phyloP scores from a whole-genome alignment of 352 stramenopile species.

The Pythium biforme region DNA sequence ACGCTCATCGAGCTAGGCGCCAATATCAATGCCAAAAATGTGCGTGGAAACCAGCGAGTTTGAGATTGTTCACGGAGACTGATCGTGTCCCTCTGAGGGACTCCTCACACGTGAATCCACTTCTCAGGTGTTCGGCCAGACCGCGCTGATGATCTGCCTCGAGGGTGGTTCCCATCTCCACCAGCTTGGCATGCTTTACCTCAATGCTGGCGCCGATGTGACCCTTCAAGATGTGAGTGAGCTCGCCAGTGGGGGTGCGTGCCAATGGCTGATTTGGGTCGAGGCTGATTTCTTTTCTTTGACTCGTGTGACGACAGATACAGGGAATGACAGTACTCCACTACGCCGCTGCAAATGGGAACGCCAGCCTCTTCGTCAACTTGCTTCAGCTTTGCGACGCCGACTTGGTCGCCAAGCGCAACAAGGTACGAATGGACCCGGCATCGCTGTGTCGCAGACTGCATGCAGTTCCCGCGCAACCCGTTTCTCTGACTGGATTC shows the following conservation, averaged over 20 bases:
- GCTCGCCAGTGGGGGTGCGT: too few species aligned
- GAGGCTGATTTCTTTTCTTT: too few species aligned
- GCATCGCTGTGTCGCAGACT: neutral
- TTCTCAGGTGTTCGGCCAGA: constrained; percentile 69
- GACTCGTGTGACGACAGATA: constrained; percentile 26
- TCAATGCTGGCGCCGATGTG: constrained; percentile 63
- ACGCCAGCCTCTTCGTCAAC: constrained; percentile 60
- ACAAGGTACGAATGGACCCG: constrained; percentile 39
- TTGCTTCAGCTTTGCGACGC: constrained; percentile 62
- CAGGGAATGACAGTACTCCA: constrained; percentile 75
- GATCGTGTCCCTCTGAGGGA: too few species aligned
- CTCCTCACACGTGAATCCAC: neutral
- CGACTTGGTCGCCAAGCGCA: constrained; percentile 53
- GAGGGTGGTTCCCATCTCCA: constrained; percentile 59
- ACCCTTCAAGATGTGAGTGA: constrained; percentile 57
- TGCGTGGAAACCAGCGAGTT: constrained; percentile 17
- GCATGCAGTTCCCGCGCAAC: too few species aligned
- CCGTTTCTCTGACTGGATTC: neutral
- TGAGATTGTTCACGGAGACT: neutral
- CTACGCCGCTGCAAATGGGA: constrained; percentile 56
- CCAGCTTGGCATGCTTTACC: constrained; percentile 69
- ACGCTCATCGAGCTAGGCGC: constrained; percentile 75
- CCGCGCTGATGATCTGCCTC: constrained; percentile 64
- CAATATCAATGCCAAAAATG: constrained; percentile 66
- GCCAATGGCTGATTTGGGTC: too few species aligned